Base-by-base conservation (phyloP, 129 eudicot species). In the Flaveria bidentis region DNA sequence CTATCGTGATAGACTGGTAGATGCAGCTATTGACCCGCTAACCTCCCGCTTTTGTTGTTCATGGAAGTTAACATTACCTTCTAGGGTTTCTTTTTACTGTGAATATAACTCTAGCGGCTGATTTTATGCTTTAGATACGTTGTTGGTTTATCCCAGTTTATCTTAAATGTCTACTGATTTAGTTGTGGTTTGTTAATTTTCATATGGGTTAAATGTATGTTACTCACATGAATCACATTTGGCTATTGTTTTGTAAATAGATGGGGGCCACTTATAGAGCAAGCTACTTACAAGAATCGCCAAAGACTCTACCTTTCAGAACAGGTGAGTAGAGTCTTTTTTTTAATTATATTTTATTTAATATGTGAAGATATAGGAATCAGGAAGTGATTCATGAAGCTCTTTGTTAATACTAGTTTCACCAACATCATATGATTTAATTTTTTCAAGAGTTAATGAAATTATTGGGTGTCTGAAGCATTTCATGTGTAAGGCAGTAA, bases 281-380 rank as follows among this genome's bases (percentile, higher is more conserved):
- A 88, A 79, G 97, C 92, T 12, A 91, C 98, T 51, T 93, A 93
- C 91, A 93, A 93, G 86, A 93, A 84, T 68, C 96, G 98, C 15
- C 97, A 91, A 75, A 85, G 98, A 11, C 93, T 93, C 49, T 93
- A 93, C 82, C 93, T 93, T 42, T 93, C 98, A 47, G 98, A 93
- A 79, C 98, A 92, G 98, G 98, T 81, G 44, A 76, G 81, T 28
- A 20, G 63, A 56, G 30, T 67, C 68, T 17, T n/a, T 45, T 1
- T 1, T 26, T 76, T 5, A 65, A 4, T 4, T 30, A 71, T 30
- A 30, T 30, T 30, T 30, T 30, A 30, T 30, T 0, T 30, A 30
- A 30, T 30, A 30, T 30, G 36, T 30, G 36, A 30, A 30, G 36
- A 30, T 30, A 4, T 30, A 30, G 36, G 4, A 30, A 30, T 30